Evolutionary conservation across 768 basidiomycete species (phyloP), one percentile per base, ranked within the genome.

Genomic region (Pleurotus giganteus): DNA sequence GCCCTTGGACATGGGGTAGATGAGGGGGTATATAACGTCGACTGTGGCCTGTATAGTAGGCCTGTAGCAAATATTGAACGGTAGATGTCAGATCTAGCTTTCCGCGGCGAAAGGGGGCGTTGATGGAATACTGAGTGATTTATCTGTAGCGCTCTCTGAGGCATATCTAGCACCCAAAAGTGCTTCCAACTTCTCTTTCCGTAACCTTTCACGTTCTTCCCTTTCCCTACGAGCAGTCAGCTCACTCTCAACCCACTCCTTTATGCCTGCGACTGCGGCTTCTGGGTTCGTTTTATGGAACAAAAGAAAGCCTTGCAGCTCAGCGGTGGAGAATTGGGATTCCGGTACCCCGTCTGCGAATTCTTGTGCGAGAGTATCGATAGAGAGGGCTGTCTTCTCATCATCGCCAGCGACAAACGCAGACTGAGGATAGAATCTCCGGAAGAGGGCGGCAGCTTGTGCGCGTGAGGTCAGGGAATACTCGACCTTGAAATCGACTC

Each of bases 301-400:
- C 5, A 86, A 69, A 11, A 86, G 70, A 64, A 77, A 86, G 0
- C 83, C 82, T 60, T 86, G 84, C 2, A 88, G 70, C 53, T 85
- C 81, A 0, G 85, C 83, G 0, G 81, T 79, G 27, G 81, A 80
- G 60, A 84, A 81, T 54, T 75, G 73, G 43, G 75, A 59, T 9
- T 72, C 65, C 0, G 84, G 82, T 21, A 86, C 65, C 2, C 56
- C 55, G 0, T 63, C 57, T 0, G 76, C 69, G 61, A 85, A 86
- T 24, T 63, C 42, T 2, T 62, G 54, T 0, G 80, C 75, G n/a
- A 81, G 73, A 9, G 61, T 44, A 7, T 56, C 8, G 37, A n/a
- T n/a, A n/a, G n/a, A n/a, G n/a, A n/a, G n/a, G n/a, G n/a, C 27
- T 31, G 36, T 32, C 31, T 39, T 44, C 24, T 47, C 58, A 2